Percentiles rank a stretch among this genome's conserved stretches.
Conservation (phyloP, 768 basidiomycete species). For the Pleurotus djamor region DNA sequence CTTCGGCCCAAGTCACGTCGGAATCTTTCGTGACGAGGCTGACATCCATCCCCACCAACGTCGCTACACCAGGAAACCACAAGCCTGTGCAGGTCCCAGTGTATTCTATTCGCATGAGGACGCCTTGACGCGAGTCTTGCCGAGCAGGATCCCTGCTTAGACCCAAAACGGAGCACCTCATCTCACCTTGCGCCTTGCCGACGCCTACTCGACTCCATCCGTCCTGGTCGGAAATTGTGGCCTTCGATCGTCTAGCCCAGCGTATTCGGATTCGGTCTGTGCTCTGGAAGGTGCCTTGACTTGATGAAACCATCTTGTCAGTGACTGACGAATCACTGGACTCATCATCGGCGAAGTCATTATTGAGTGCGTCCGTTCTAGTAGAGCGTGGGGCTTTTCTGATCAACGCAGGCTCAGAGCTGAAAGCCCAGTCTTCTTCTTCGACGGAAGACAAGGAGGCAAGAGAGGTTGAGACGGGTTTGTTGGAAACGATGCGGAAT, state of each 20-base stretch:
- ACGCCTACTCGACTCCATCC: constrained; percentile 59
- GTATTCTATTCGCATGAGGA: constrained; percentile 67
- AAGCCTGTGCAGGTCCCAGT: constrained; percentile 72
- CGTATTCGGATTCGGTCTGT: constrained; percentile 73
- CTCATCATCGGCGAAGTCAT: constrained; percentile 79
- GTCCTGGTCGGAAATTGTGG: constrained; percentile 29
- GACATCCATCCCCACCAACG: constrained; percentile 75
- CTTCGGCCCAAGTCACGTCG: constrained; percentile 65
- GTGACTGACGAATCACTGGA: constrained; percentile 67
- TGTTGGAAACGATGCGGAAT: constrained; percentile 71
- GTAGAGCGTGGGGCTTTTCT: constrained; percentile 41
- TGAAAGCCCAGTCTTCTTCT: constrained; percentile 77
- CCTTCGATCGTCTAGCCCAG: constrained; percentile 68
- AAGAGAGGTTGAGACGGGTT: constrained; percentile 50
- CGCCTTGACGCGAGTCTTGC: constrained; percentile 43
- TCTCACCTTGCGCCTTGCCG: constrained; percentile 63
- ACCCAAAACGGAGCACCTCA: constrained; percentile 53
- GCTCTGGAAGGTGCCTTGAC: constrained; percentile 79
- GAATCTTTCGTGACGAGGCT: constrained; percentile 66
- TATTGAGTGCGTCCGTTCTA: constrained; percentile 54
- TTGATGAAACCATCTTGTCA: constrained; percentile 53
- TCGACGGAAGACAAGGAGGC: constrained; percentile 78
- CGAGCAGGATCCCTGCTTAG: constrained; percentile 39
- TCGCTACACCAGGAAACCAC: constrained; percentile 85
- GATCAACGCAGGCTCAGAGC: constrained; percentile 74